Evolutionary conservation across 2,329 filamentous ascomycete genomes (phyloP).

Genomic region (Botryotinia calthae): DNA sequence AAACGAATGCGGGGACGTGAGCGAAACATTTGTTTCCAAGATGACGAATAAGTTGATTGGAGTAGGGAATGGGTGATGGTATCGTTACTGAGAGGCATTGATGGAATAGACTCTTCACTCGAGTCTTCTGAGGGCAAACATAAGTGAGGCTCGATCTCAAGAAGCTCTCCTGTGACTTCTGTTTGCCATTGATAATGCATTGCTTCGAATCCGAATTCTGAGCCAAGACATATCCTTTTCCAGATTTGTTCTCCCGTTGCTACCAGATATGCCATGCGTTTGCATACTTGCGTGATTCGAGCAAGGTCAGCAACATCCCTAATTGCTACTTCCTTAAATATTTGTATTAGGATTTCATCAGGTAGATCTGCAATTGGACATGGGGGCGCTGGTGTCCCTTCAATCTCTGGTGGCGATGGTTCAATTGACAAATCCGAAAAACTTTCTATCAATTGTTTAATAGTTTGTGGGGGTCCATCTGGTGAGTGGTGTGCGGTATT

Average conservation of each 20-base stretch:
- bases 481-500: constrained; percentile 57
- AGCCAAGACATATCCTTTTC: constrained; percentile 69
- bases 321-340: constrained; percentile 70
- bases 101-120: constrained; percentile 8
- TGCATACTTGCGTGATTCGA: constrained; percentile 78
- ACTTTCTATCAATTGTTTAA: constrained; percentile 69
- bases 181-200: constrained; percentile 81
- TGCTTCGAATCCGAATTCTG: constrained; percentile 71
- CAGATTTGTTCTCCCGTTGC: constrained; percentile 82
- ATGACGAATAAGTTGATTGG: constrained; percentile 44
- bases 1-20: constrained; percentile 83
- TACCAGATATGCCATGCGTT: constrained; percentile 80
- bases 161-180: constrained; percentile 55
- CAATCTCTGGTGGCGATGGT: constrained; percentile 63
- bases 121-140: constrained; percentile 13
- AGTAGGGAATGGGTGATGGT: constrained; percentile 11
- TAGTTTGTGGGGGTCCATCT: constrained; percentile 52
- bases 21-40: constrained; percentile 72
- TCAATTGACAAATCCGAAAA: constrained; percentile 72
- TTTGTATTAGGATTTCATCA: constrained; percentile 79
- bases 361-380: constrained; percentile 78
- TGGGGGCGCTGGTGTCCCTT: constrained; percentile 69
- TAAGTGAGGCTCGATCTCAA: constrained; percentile 36
- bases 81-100: background rate
- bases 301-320: constrained; percentile 74